These are phyloP conservation scores for Curvularia sp. DNA, from an alignment of 2,329 filamentous ascomycete species.

Conservation along the genomic window DNA sequence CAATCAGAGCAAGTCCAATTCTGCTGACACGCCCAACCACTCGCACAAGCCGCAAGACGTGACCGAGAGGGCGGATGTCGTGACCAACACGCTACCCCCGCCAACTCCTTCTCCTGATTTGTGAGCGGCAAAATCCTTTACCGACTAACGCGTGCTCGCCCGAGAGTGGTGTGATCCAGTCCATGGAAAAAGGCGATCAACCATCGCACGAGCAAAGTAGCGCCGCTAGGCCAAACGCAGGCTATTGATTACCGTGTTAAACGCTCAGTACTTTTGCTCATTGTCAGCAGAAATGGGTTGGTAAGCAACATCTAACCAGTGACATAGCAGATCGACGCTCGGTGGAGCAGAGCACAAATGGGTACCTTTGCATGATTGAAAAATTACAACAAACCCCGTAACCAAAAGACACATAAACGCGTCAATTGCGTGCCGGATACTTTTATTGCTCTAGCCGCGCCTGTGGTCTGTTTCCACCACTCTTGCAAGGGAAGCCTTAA, in stretches of 20 bases:
- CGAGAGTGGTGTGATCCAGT: conserved; percentile 36
- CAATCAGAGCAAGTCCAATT: not conserved
- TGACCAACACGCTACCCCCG: not conserved
- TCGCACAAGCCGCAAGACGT: not conserved
- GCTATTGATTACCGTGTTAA: not conserved
- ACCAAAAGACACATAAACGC: not conserved
- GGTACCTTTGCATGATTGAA: not conserved
- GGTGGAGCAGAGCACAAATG: not conserved
- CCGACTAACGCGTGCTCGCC: conserved; percentile 20
- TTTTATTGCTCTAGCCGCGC: not conserved
- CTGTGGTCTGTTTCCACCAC: not conserved
- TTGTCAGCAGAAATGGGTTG: not conserved
- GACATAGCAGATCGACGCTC: not conserved
- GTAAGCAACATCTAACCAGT: not conserved
- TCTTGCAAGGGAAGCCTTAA: not conserved
- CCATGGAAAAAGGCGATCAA: not conserved
- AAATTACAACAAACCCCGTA: not conserved
- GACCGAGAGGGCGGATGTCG: not conserved
- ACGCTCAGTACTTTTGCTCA: not conserved
- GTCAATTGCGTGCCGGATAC: not conserved
- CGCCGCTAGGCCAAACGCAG: not conserved
- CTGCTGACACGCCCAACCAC: not conserved
- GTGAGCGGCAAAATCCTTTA: conserved; percentile 3
- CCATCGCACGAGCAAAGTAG: not conserved
- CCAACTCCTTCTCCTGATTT: not conserved